Percentiles rank a stretch among this genome's conserved stretches.
phyloP scores from a whole-genome alignment of 73 alveolate genomes.

The Diophrys sp. region DNA sequence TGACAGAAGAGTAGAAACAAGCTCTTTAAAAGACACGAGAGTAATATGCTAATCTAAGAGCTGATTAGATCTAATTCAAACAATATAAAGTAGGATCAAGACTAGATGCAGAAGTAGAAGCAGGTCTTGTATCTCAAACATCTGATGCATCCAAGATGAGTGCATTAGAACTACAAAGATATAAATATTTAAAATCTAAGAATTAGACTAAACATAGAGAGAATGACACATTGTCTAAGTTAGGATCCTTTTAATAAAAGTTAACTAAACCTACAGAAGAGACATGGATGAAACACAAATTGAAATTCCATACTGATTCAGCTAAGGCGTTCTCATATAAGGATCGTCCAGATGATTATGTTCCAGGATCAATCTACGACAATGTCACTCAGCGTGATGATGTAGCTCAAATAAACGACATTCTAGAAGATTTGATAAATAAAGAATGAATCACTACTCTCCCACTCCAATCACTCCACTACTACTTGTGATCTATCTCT shows the following conservation, averaged over 20 bases:
- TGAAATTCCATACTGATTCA: conserved; percentile 75
- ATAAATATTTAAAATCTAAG: conserved; percentile 33
- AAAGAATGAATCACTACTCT: too few species aligned
- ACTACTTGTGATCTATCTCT: too few species aligned
- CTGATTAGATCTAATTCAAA: conserved; percentile 48
- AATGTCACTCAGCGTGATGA: too few species aligned
- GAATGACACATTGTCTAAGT: conserved; percentile 32
- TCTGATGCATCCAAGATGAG: conserved; percentile 36
- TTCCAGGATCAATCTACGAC: too few species aligned
- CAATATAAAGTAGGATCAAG: conserved; percentile 58
- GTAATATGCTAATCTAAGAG: conserved; percentile 58
- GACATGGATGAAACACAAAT: conserved; percentile 67
- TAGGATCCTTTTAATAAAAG: conserved; percentile 26
- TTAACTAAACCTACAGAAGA: conserved; percentile 32
- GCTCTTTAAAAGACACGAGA: conserved; percentile 29
- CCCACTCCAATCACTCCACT: too few species aligned
- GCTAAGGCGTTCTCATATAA: conserved; percentile 48
- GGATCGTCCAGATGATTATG: too few species aligned
- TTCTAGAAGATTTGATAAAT: too few species aligned
- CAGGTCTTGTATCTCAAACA: not conserved
- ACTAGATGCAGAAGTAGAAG: conserved; percentile 32
- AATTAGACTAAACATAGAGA: conserved; percentile 41
- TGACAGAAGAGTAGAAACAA: conserved; percentile 12
- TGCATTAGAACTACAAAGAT: conserved; percentile 36
- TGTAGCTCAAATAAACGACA: too few species aligned